Percentiles rank a stretch among this genome's conserved stretches.
Evolutionary conservation across 2,329 filamentous ascomycete genomes (phyloP).

Genomic region (Calonectria hongkongensis): DNA sequence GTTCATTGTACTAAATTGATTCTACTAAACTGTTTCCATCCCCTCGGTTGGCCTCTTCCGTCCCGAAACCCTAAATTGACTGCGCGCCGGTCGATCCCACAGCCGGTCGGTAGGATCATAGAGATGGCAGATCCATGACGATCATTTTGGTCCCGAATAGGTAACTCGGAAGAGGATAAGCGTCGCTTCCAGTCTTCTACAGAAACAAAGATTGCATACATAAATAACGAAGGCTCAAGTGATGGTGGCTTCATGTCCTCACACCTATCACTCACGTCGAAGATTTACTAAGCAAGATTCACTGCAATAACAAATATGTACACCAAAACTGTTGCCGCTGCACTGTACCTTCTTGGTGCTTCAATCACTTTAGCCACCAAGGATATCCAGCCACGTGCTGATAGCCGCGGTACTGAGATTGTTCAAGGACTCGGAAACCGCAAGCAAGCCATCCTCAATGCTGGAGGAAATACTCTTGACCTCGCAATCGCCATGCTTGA

Average conservation of each 20-base stretch:
- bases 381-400: background rate
- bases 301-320: background rate
- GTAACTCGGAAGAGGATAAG: background rate
- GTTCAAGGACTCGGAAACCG: slow-evolving; percentile 9
- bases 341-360: slow-evolving; percentile 1
- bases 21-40: background rate
- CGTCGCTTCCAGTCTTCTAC: no score
- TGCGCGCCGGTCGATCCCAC: background rate
- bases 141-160: background rate
- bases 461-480: slow-evolving; percentile 28
- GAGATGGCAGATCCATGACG: no score
- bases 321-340: background rate
- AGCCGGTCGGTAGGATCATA: background rate
- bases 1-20: background rate
- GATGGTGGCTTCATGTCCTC: background rate
- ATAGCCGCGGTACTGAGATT: slow-evolving; percentile 8
- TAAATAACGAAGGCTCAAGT: background rate
- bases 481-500: slow-evolving; percentile 31
- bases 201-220: background rate
- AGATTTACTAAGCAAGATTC: background rate
- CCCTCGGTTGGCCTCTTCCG: background rate
- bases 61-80: background rate
- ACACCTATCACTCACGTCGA: background rate
- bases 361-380: background rate
- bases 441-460: slow-evolving; percentile 22